Conservation (phyloP, 306 rosid species). For the Gynostemma pentaphyllum region DNA sequence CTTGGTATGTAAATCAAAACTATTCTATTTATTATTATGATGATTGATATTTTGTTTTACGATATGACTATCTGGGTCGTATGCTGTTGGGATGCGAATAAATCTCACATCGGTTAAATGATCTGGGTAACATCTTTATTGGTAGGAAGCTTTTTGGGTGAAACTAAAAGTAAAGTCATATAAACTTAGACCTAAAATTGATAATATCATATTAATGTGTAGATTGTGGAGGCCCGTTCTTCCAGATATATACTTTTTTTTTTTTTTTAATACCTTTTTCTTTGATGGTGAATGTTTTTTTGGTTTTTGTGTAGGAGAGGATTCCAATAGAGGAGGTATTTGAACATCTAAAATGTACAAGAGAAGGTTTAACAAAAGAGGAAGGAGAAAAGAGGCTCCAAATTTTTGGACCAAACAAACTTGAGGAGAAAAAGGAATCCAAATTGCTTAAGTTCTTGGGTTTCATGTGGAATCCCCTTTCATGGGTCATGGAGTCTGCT, state of each 20-base stretch:
- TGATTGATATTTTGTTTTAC: no score
- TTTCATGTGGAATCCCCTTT: constrained; percentile 89
- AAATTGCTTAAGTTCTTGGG: constrained; percentile 74
- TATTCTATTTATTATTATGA: not conserved
- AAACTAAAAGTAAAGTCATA: no score
- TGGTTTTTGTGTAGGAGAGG: constrained; percentile 34
- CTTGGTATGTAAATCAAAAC: not conserved
- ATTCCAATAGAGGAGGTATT: constrained; percentile 75
- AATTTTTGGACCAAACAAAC: constrained; percentile 64
- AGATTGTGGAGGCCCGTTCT: no score
- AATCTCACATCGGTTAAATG: no score
- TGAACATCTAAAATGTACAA: constrained; percentile 49
- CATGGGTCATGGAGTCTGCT: constrained; percentile 91
- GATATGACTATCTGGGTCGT: no score
- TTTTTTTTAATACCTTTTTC: not conserved
- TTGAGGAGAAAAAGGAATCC: constrained; percentile 69
- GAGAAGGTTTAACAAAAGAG: constrained; percentile 35
- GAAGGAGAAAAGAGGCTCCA: constrained; percentile 60
- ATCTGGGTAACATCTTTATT: no score
- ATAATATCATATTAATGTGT: no score
- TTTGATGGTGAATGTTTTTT: not conserved
- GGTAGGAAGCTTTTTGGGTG: no score
- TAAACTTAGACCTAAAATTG: no score
- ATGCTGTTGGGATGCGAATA: no score
- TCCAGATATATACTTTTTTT: not conserved